phyloP scores from a whole-genome alignment of 495 filamentous ascomycete species.

The Articulospora tetracladia region DNA sequence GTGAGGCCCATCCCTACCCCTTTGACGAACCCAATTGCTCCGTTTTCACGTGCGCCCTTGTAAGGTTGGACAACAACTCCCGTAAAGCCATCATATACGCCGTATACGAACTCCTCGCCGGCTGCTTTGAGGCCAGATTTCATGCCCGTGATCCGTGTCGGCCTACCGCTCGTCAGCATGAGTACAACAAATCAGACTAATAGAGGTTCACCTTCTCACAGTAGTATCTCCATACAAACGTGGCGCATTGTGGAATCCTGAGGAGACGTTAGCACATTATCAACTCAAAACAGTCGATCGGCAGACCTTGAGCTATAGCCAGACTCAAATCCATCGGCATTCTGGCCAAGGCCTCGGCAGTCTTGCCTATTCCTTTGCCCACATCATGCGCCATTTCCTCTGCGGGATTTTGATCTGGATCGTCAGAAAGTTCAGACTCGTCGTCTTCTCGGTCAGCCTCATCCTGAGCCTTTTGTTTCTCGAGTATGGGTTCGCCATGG shows the following conservation, averaged over 20 bases:
- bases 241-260: constrained; percentile 78
- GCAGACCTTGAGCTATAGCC: constrained; percentile 57
- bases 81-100: constrained; percentile 69
- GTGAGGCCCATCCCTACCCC: constrained; percentile 74
- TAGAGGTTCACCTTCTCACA: constrained; percentile 20
- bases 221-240: constrained; percentile 66
- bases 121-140: constrained; percentile 64
- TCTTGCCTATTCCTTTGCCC: constrained; percentile 40
- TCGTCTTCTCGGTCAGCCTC: constrained; percentile 9
- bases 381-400: constrained; percentile 39
- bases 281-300: background rate
- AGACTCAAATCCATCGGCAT: constrained; percentile 61
- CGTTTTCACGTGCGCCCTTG: constrained; percentile 54
- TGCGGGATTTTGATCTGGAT: constrained; percentile 24
- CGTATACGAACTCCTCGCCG: constrained; percentile 61
- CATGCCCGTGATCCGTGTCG: constrained; percentile 61
- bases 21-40: constrained; percentile 55
- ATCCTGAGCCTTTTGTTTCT: background rate
- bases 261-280: background rate
- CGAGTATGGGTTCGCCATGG: constrained; percentile 8
- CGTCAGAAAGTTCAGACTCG: constrained; percentile 13
- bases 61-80: constrained; percentile 65
- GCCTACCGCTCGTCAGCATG: constrained; percentile 25
- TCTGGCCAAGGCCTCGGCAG: constrained; percentile 41
- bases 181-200: background rate